Conservation (phyloP, 2,329 filamentous ascomycete genomes). For the Hymenoscyphus salicellus region DNA sequence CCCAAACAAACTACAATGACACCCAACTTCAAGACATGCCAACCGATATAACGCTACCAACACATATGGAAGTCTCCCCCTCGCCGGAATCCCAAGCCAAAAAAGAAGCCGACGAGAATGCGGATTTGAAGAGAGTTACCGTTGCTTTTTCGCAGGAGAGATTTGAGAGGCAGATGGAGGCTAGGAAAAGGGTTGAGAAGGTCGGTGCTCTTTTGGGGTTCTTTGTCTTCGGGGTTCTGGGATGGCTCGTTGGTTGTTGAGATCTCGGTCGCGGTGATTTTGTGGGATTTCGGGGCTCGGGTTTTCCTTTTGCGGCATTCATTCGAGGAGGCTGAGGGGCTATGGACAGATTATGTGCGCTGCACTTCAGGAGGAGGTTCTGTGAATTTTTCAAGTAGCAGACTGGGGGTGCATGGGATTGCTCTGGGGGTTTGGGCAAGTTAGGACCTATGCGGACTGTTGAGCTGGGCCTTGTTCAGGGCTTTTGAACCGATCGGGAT, state of each 20-base stretch:
- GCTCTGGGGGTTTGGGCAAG: no score
- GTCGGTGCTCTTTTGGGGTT: conserved; percentile 1
- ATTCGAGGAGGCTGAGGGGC: no score
- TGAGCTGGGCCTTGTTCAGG: no score
- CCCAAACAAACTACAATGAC: background rate
- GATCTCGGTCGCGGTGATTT: background rate
- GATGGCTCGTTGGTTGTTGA: background rate
- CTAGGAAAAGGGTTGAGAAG: conserved; percentile 7
- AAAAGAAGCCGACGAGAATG: background rate
- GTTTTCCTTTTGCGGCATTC: no score
- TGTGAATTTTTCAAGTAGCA: no score
- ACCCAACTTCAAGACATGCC: background rate
- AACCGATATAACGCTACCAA: background rate
- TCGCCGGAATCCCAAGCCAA: background rate
- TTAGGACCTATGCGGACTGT: no score
- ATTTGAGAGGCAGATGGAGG: background rate
- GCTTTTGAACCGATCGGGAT: no score
- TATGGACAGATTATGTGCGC: no score
- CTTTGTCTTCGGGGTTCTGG: conserved; percentile 1
- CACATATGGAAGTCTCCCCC: background rate
- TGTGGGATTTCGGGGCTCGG: no score
- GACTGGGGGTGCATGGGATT: no score
- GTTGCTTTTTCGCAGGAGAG: background rate
- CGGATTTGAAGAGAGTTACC: background rate
- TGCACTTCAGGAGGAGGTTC: no score